Base-by-base conservation (phyloP, 2,329 filamentous ascomycete species). In the Hymenoscyphus occultus region DNA sequence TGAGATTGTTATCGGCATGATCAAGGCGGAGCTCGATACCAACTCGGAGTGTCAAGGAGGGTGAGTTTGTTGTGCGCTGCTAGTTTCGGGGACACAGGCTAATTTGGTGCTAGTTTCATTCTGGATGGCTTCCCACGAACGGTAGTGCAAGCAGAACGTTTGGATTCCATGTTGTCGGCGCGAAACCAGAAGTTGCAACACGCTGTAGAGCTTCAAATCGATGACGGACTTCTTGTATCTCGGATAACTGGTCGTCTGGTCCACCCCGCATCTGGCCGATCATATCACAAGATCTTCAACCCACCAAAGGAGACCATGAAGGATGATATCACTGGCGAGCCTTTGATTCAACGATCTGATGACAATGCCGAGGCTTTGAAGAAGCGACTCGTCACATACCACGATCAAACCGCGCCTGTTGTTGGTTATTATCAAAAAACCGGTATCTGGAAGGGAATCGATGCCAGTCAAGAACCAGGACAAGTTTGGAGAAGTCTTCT, bases 1-100 rank as follows among this genome's bases (percentile, higher is more conserved):
- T 80, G 94, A 98, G 78, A 99, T 99, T 77, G 94, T 99, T 86
- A 91, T 99, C 79, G 93, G 94, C 80, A 99, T 99, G 95, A 99
- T 99, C 84, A 94, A 95, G 87, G 91, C 90, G 78, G 94, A 99
- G 85, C 86, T 99, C 61, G 91, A 96, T 76, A 90, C 85, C 81
- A 99, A 99, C 84, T 81, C 86, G 76, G 94, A 99, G 82, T 99
- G 95, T 87, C 91, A 91, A 83, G 94, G 94, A 80, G 95, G 95
- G 94, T 97, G 84, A 73, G 86, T 81, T 62, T 59, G 48, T 63
- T 65, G 59, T 51, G 48, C 63, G n/a, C 31, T 56, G 39, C 39
- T 56, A 54, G 48, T 54, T 54, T 54, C 22, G 48, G 48, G 48
- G 48, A 19, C 42, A 54, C 48, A 54, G 22, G 48, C 48, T 54